Base-by-base conservation (phyloP, 2,329 filamentous ascomycete genomes). In the Aspergillus fructus region DNA sequence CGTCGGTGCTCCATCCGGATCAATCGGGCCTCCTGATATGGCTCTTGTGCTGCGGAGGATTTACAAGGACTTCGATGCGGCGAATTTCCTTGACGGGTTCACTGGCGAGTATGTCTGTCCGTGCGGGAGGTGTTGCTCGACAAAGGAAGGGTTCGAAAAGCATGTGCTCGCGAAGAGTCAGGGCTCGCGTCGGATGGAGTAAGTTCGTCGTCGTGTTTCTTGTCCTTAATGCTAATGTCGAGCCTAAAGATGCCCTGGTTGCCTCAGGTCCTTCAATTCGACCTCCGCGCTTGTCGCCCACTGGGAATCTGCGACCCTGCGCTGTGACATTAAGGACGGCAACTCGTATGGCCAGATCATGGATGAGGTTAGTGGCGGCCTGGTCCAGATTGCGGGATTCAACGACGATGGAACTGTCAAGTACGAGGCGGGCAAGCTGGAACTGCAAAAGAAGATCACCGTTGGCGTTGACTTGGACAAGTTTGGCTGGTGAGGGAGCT, bases 211-310 rank as follows among this genome's bases (percentile, higher is more conserved):
- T 33, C 34, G 15, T 27, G 3, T 15, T 30, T 30, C n/a, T 27
- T 1, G 17, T 12, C 21, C 9, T 6, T 3, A 19, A 2, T 40
- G 37, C 30, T 48, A 21, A 45, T 21, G 15, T 30, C 1, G 42
- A 15, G 52, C 63, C 12, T 34, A 11, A 48, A 74, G 72, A 39
- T 79, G 77, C 55, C 73, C 76, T 5, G 64, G 66, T 15, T 79
- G 77, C 45, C 61, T 70, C 48, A 74, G 71, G 39, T 47, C 62
- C 24, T 79, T 78, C 67, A 71, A 71, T 24, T 70, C 67, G 11
- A 70, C 67, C 0, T 59, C 72, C 0, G 75, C 74, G 0, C 65
- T 78, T 4, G 65, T 78, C n/a, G 70, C 72, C 0, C 78, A 80
- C 55, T 71, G 71, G 55, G 77, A 79, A 59, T 70, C 70, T 2